Conservation (phyloP, 2,329 filamentous ascomycete species). For the Penicillium capsulatum region DNA sequence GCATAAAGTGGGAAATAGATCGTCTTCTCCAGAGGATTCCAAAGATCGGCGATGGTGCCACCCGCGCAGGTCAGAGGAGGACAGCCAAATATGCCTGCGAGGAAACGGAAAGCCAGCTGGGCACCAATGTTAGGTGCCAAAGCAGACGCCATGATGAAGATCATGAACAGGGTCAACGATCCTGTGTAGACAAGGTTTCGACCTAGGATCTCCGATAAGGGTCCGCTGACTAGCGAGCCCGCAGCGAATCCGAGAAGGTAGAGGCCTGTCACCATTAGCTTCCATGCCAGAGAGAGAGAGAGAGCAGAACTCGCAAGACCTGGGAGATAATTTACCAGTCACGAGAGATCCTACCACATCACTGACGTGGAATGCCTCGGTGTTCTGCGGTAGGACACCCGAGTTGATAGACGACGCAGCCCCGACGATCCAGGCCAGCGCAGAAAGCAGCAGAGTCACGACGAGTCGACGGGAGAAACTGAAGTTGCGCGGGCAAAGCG, state of each 20-base stretch:
- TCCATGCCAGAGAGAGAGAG: neutral
- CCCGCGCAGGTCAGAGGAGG: slow-evolving; percentile 47
- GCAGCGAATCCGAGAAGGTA: slow-evolving; percentile 47
- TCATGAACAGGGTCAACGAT: slow-evolving; percentile 46
- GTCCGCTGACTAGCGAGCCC: slow-evolving; percentile 48
- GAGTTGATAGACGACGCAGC: slow-evolving; percentile 53
- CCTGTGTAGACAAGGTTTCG: slow-evolving; percentile 49
- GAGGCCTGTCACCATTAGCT: slow-evolving; percentile 8
- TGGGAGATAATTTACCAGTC: too few species aligned
- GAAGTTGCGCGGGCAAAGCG: slow-evolving; percentile 41
- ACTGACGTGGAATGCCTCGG: slow-evolving; percentile 46
- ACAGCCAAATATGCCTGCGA: slow-evolving; percentile 48
- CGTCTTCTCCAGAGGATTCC: slow-evolving; percentile 46
- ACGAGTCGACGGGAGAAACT: slow-evolving; percentile 31
- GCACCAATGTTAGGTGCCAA: slow-evolving; percentile 49
- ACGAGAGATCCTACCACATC: slow-evolving; percentile 50
- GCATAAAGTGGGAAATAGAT: slow-evolving; percentile 51
- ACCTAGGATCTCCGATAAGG: slow-evolving; percentile 48
- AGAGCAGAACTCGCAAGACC: neutral
- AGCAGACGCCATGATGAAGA: slow-evolving; percentile 49
- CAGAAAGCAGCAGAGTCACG: slow-evolving; percentile 43
- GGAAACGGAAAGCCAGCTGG: slow-evolving; percentile 49
- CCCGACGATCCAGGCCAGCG: slow-evolving; percentile 50
- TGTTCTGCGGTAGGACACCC: slow-evolving; percentile 45
- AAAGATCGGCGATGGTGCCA: slow-evolving; percentile 47